Evolutionary conservation across 2,329 filamentous ascomycete genomes (phyloP).

Genomic region (Sclerotinia glacialis): DNA sequence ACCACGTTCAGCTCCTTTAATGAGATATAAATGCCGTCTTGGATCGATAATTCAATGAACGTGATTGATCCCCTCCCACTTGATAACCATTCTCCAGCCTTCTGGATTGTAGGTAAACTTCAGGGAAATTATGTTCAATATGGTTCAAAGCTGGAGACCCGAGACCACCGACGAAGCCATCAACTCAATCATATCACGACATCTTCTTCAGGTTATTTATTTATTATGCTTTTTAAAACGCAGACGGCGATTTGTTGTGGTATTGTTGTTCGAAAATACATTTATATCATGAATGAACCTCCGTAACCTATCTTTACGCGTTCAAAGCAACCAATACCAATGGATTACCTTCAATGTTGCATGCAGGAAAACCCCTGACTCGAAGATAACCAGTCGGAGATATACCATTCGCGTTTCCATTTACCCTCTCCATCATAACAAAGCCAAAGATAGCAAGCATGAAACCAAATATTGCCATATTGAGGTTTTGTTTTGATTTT

Average conservation of each 20-base stretch:
- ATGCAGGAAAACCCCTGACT: slow-evolving; percentile 22
- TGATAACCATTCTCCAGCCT: no score
- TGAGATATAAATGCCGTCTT: no score
- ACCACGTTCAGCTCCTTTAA: no score
- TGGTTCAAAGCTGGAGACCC: no score
- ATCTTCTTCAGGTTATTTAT: background rate
- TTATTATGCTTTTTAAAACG: background rate
- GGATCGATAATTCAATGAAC: no score
- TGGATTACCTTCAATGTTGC: slow-evolving; percentile 10
- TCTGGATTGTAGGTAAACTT: no score
- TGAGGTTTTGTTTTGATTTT: slow-evolving; percentile 37
- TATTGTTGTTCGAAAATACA: slow-evolving; percentile 4
- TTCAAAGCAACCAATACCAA: slow-evolving; percentile 29
- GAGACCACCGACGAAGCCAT: no score
- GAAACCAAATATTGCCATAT: slow-evolving; percentile 32
- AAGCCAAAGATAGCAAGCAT: slow-evolving; percentile 27
- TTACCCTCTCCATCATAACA: slow-evolving; percentile 33
- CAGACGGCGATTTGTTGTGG: background rate
- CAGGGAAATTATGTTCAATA: no score
- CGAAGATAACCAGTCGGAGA: slow-evolving; percentile 30
- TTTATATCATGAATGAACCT: background rate
- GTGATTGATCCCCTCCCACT: no score
- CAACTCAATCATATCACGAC: background rate
- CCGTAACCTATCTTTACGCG: slow-evolving; percentile 38
- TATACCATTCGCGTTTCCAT: slow-evolving; percentile 31